phyloP scores from a whole-genome alignment of 495 filamentous ascomycete species.

The Aspergillus olivimuriae region DNA sequence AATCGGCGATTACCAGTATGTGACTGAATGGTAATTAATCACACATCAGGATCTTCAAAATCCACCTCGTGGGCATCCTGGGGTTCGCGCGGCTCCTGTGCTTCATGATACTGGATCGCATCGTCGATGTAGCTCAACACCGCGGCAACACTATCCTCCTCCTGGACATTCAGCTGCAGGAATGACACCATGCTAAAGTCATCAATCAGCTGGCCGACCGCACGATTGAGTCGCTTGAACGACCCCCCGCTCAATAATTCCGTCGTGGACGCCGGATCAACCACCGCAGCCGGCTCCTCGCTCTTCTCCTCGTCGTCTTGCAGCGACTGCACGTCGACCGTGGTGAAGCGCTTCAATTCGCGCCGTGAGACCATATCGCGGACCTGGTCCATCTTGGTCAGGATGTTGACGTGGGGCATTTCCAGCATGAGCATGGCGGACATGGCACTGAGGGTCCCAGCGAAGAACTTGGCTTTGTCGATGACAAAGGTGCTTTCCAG shows the following conservation, averaged over 20 bases:
- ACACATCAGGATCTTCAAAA: conserved; percentile 46
- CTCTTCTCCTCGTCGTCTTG: conserved; percentile 70
- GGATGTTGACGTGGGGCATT: conserved; percentile 87
- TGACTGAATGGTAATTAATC: too few species aligned
- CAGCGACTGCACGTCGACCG: conserved; percentile 70
- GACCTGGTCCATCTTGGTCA: conserved; percentile 95
- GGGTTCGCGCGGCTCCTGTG: conserved; percentile 87
- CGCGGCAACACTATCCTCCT: conserved; percentile 86
- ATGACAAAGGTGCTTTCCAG: conserved; percentile 92
- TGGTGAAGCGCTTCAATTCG: conserved; percentile 80
- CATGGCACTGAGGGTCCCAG: conserved; percentile 92
- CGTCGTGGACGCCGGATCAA: conserved; percentile 52
- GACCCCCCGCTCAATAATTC: conserved; percentile 71
- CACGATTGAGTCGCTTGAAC: conserved; percentile 72
- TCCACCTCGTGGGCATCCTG: conserved; percentile 70
- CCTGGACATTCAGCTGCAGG: conserved; percentile 78
- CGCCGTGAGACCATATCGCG: conserved; percentile 73
- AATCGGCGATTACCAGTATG: too few species aligned
- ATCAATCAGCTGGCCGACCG: conserved; percentile 85
- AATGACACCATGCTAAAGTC: conserved; percentile 98
- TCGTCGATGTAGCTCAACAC: conserved; percentile 98
- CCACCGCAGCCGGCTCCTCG: conserved; percentile 25
- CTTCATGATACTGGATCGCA: conserved; percentile 91
- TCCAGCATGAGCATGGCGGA: conserved; percentile 98
- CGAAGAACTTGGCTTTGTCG: conserved; percentile 94